Percentiles rank a stretch among this genome's conserved stretches.
Conservation (phyloP, 2,329 filamentous ascomycete genomes). For the Coniella vitis region DNA sequence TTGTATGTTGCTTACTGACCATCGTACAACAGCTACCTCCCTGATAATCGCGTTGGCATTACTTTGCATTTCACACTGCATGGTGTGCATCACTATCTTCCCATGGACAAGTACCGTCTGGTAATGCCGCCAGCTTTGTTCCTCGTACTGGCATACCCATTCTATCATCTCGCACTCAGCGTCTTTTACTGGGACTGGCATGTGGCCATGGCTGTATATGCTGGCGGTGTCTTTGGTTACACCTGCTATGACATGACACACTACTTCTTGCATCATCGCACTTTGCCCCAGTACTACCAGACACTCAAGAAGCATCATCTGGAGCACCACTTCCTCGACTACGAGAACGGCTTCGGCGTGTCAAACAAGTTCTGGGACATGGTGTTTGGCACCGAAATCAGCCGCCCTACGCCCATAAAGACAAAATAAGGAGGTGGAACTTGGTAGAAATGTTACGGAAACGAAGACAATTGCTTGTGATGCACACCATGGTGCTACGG, state of each 20-base stretch:
- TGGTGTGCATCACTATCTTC: constrained; percentile 94
- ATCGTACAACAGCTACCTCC: constrained; percentile 60
- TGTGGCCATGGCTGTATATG: constrained; percentile 70
- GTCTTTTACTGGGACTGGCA: constrained; percentile 84
- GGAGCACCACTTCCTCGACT: constrained; percentile 95
- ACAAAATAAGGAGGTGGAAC: constrained; percentile 21
- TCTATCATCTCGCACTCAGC: constrained; percentile 83
- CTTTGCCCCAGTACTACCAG: constrained; percentile 84
- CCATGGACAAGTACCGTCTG: constrained; percentile 96
- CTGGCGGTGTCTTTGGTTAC: constrained; percentile 91
- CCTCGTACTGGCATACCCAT: constrained; percentile 72
- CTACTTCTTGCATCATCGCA: constrained; percentile 96
- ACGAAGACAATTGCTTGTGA: background rate
- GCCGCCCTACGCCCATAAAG: constrained; percentile 27
- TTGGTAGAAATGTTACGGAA: background rate
- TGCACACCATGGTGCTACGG: background rate
- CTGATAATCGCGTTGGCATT: constrained; percentile 82
- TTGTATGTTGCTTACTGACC: background rate
- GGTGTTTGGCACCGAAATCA: constrained; percentile 82
- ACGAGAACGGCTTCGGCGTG: constrained; percentile 94
- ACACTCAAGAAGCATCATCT: constrained; percentile 96
- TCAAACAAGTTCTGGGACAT: constrained; percentile 94
- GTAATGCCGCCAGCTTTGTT: constrained; percentile 96
- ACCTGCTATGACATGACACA: constrained; percentile 95
- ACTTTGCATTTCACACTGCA: constrained; percentile 90